Conservation (phyloP, 768 basidiomycete species). For the Xanthoconium purpureum region DNA sequence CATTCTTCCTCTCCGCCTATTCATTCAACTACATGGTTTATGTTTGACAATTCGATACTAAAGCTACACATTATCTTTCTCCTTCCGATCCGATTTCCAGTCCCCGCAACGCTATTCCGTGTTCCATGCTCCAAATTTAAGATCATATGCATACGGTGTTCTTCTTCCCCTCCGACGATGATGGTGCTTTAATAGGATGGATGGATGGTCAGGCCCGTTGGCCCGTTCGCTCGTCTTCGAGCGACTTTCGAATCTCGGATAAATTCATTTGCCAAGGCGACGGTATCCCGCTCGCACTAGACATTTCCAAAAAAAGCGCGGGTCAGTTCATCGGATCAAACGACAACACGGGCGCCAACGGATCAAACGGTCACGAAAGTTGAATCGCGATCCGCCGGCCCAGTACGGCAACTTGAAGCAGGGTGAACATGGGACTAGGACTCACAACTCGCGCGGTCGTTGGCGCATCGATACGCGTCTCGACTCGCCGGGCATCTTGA, state of each 20-base stretch:
- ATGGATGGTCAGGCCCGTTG: slow-evolving; percentile 11
- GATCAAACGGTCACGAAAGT: background rate
- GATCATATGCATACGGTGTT: background rate
- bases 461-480: slow-evolving; percentile 21
- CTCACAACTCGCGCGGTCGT: slow-evolving; percentile 27
- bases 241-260: slow-evolving; percentile 32
- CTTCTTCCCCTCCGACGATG: background rate
- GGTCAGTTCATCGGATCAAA: slow-evolving; percentile 6
- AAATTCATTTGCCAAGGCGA: slow-evolving; percentile 30
- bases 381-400: background rate
- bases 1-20: no score
- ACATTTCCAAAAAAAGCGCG: background rate
- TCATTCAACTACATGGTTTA: no score
- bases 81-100: background rate
- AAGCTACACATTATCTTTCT: slow-evolving; percentile 17
- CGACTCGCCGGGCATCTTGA: slow-evolving; percentile 48
- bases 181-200: background rate
- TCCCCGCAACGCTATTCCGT: background rate
- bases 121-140: background rate
- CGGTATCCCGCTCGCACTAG: slow-evolving; percentile 25
- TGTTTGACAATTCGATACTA: slow-evolving; percentile 8
- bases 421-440: background rate
- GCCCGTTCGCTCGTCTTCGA: slow-evolving; percentile 23
- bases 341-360: background rate
- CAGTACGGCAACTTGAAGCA: no score